Conservation (phyloP, 2,329 filamentous ascomycete species). For the Boeremia exigua region DNA sequence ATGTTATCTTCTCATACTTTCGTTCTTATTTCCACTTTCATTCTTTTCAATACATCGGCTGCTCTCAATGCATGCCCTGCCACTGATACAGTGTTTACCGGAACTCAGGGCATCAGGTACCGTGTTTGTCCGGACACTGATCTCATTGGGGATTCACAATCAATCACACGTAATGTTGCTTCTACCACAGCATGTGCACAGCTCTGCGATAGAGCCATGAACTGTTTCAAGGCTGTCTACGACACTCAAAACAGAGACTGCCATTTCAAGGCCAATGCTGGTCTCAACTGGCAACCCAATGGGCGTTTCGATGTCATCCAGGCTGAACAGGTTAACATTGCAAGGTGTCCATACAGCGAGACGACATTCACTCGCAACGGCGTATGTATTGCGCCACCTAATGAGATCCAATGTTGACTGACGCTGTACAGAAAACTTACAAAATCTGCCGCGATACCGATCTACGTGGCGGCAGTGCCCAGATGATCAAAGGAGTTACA, state of each 20-base stretch:
- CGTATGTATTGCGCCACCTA: constrained; percentile 9
- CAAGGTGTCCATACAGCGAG: constrained; percentile 30
- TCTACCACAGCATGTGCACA: constrained; percentile 30
- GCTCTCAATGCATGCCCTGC: constrained; percentile 31
- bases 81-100: constrained; percentile 27
- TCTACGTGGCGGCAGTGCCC: constrained; percentile 26
- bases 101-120: constrained; percentile 27
- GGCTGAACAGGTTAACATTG: constrained; percentile 32
- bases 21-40: constrained; percentile 20
- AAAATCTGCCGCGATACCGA: constrained; percentile 35
- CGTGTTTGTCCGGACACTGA: constrained; percentile 31
- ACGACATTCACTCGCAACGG: constrained; percentile 24
- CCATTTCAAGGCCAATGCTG: constrained; percentile 29
- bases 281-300: constrained; percentile 29
- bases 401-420: neutral
- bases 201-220: constrained; percentile 25
- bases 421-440: constrained; percentile 21
- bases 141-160: constrained; percentile 21
- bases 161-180: constrained; percentile 20
- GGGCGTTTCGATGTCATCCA: constrained; percentile 30
- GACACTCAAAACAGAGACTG: constrained; percentile 27
- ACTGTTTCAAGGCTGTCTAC: constrained; percentile 38
- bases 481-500: constrained; percentile 20
- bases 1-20: constrained; percentile 24
- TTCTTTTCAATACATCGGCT: constrained; percentile 23